Evolutionary conservation across 495 filamentous ascomycete species (phyloP).

Genomic region (Talaromyces nanjingensis): DNA sequence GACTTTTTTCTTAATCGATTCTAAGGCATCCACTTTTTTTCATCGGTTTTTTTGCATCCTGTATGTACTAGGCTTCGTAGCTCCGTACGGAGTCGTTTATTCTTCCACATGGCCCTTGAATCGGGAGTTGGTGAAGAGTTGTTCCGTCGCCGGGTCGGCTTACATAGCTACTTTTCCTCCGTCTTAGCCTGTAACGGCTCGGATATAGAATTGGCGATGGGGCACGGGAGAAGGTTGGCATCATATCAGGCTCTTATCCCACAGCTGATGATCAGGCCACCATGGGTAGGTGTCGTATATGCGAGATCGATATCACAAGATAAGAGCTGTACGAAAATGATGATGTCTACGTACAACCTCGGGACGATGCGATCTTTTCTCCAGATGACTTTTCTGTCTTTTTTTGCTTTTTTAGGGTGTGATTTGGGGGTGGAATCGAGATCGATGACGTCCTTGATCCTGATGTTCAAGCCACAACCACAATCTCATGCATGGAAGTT

Average conservation of each 20-base stretch:
- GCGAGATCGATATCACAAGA: neutral
- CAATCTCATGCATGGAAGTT: neutral
- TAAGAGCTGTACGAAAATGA: neutral
- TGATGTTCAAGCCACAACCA: neutral
- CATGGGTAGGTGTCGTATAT: neutral
- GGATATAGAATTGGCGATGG: neutral
- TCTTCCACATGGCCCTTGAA: neutral
- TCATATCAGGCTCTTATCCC: neutral
- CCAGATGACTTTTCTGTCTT: neutral
- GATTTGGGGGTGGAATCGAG: neutral
- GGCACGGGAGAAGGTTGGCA: neutral
- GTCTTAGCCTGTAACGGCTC: neutral
- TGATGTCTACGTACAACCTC: neutral
- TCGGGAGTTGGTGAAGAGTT: neutral
- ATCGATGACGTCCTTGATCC: neutral
- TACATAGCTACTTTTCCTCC: neutral
- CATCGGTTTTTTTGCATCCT: neutral
- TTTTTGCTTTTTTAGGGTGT: neutral
- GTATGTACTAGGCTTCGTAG: no score
- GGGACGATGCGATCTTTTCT: neutral
- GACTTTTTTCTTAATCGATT: neutral
- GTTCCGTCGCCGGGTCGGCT: neutral
- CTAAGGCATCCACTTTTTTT: neutral
- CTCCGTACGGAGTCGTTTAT: neutral
- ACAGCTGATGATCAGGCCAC: neutral